phyloP scores from a whole-genome alignment of 2,329 filamentous ascomycete species.

The Fusarium abutilonis region DNA sequence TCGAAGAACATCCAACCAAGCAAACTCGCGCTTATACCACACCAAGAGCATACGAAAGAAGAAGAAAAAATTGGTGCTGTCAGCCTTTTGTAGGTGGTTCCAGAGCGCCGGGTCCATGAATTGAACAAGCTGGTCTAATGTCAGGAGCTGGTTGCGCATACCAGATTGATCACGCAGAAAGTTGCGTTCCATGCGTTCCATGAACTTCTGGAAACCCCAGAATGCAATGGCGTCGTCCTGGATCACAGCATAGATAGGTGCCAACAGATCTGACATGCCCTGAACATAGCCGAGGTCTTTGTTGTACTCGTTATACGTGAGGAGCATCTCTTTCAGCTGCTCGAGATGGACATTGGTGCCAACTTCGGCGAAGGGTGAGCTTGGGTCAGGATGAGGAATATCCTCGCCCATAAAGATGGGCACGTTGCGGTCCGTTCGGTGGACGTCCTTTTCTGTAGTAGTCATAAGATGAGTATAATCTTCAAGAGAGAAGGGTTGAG shows the following conservation, averaged over 20 bases:
- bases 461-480: slow-evolving; percentile 27
- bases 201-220: slow-evolving; percentile 95
- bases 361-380: slow-evolving; percentile 90
- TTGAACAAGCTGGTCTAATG: slow-evolving; percentile 93
- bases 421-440: slow-evolving; percentile 93
- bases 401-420: slow-evolving; percentile 97
- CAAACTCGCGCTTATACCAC: slow-evolving; percentile 98
- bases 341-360: slow-evolving; percentile 98
- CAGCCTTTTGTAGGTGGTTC: slow-evolving; percentile 85
- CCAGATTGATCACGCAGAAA: slow-evolving; percentile 95
- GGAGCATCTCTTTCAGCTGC: slow-evolving; percentile 98
- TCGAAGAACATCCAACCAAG: slow-evolving; percentile 84
- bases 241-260: slow-evolving; percentile 95
- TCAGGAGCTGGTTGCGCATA: slow-evolving; percentile 90
- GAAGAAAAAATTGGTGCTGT: slow-evolving; percentile 99
- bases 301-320: slow-evolving; percentile 99
- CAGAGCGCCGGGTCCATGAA: slow-evolving; percentile 97
- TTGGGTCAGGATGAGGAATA: slow-evolving; percentile 93
- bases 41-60: slow-evolving; percentile 99
- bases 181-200: slow-evolving; percentile 98
- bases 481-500: slow-evolving; percentile 9
- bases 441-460: slow-evolving; percentile 91
- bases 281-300: slow-evolving; percentile 95
- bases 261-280: slow-evolving; percentile 96
- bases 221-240: slow-evolving; percentile 98